These are phyloP conservation scores for Sorghum bicolor DNA, from an alignment of 176 grass and related monocot genomes.

Conservation along the genomic window Sorghum_bicolor_NCBIv3 NC_012876.2:64071001-64071500, in stretches of 20 bases:
- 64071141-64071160: slow-evolving; percentile 16
- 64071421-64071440: slow-evolving; percentile 27
- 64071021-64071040: slow-evolving; percentile 37
- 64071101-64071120: slow-evolving; percentile 31
- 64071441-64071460: slow-evolving; percentile 48
- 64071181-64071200: slow-evolving; percentile 44
- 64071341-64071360: slow-evolving; percentile 14
- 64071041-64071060: slow-evolving; percentile 42
- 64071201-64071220: slow-evolving; percentile 24
- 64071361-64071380: slow-evolving; percentile 44
- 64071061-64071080: slow-evolving; percentile 15
- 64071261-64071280: slow-evolving; percentile 33
- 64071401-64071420: slow-evolving; percentile 37
- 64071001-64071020: slow-evolving; percentile 44
- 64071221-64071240: slow-evolving; percentile 25
- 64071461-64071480: slow-evolving; percentile 40
- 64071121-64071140: slow-evolving; percentile 38
- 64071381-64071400: slow-evolving; percentile 38
- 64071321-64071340: slow-evolving; percentile 39
- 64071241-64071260: slow-evolving; percentile 3
- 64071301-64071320: slow-evolving; percentile 50
- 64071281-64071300: slow-evolving; percentile 19
- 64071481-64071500: slow-evolving; percentile 41
- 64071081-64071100: slow-evolving; percentile 31
- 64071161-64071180: slow-evolving; percentile 36